Evolutionary conservation across 441 rosid species (phyloP), one percentile per base, ranked within the genome.

Genomic region (Erodium trifolium): DNA sequence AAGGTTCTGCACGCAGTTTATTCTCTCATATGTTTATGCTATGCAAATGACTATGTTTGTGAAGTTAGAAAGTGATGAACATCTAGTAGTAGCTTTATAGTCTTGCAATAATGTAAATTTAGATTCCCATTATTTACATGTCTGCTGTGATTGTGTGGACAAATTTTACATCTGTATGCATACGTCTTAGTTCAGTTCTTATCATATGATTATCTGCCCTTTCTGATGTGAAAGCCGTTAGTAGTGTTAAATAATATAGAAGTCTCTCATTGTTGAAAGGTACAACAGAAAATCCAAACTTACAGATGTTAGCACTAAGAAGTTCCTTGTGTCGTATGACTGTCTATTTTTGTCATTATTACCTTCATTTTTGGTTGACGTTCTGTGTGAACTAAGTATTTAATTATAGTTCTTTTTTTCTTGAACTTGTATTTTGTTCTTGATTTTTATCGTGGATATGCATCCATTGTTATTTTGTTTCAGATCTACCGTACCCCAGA

Each of bases 401-500:
- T 16, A 53, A 66, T 35, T 55, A 14, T 29, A 64, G 63, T 64
- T 0, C 63, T 35, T 37, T 62, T 23, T 49, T 65, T 9, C 41
- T 13, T 59, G 62, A 62, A 53, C 57, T 70, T 62, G 71, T 68
- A 16, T 67, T 57, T 1, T 29, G 18, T 11, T 68, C 62, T 66
- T 67, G 51, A 17, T 47, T 57, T 10, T 14, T 65, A 43, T 66
- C 3, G 57, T 19, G 47, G 19, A 23, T 45, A 37, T 65, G 17
- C 9, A 4, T 29, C 29, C 27, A 66, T 69, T 49, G 10, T 37
- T 6, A 53, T 75, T 51, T 66, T 80, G 57, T 72, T 71, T 75
- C 71, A 95, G 98, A 85, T 95, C 77, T 95, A 88, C 66, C 83
- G 66, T 65, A 92, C 98, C 62, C 96, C 98, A 69, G 96, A 89